Conservation (phyloP, 768 basidiomycete genomes). For the Tricholoma bakamatsutake region DNA sequence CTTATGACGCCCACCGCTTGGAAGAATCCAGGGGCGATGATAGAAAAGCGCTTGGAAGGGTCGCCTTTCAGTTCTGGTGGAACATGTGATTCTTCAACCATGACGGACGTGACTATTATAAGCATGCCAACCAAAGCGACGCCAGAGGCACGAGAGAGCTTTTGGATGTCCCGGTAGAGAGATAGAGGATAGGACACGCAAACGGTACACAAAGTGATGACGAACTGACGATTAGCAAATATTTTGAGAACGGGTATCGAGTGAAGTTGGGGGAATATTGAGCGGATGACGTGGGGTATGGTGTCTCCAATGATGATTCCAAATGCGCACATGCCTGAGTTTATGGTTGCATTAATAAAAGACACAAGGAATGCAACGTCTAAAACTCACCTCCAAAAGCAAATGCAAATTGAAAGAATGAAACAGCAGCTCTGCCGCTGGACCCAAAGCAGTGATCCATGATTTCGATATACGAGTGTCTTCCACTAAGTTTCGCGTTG, state of each 20-base stretch:
- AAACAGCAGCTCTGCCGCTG: conserved; percentile 89
- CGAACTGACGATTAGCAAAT: conserved; percentile 81
- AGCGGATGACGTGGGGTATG: conserved; percentile 89
- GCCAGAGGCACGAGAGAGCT: conserved; percentile 87
- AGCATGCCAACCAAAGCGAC: conserved; percentile 91
- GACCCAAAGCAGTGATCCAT: conserved; percentile 92
- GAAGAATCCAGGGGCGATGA: conserved; percentile 78
- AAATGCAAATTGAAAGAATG: conserved; percentile 96
- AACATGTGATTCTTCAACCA: conserved; percentile 77
- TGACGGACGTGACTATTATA: conserved; percentile 83
- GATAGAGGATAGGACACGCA: conserved; percentile 93
- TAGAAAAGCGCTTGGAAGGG: conserved; percentile 63
- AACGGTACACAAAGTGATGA: conserved; percentile 83
- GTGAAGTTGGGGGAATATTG: conserved; percentile 66
- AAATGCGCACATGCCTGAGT: conserved; percentile 91
- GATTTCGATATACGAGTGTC: conserved; percentile 88
- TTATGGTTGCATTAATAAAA: conserved; percentile 2
- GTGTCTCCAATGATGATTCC: conserved; percentile 98
- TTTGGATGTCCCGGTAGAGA: conserved; percentile 95
- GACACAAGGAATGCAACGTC: background rate
- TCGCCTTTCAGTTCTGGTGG: conserved; percentile 72
- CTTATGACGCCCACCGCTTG: conserved; percentile 97
- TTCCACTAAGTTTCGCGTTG: conserved; percentile 93
- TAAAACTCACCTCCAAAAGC: conserved; percentile 80
- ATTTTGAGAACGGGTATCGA: conserved; percentile 69